Percentiles rank a stretch among this genome's conserved stretches.
These are phyloP conservation scores for Fusarium agapanthi DNA, from an alignment of 2,329 filamentous ascomycete genomes.

Conservation along the genomic window DNA sequence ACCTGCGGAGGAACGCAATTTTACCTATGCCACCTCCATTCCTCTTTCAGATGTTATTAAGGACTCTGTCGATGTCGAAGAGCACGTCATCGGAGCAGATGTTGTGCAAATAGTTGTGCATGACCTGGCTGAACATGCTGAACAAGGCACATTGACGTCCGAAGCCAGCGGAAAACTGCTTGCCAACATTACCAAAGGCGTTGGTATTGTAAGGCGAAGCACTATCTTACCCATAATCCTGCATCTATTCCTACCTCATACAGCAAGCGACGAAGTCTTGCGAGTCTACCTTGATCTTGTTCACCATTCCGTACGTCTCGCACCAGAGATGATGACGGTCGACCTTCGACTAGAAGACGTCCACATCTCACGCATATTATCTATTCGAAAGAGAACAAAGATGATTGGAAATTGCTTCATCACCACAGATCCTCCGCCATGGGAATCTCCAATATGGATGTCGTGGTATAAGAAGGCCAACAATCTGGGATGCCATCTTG, in stretches of 20 bases:
- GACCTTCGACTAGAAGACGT: slow-evolving; percentile 66
- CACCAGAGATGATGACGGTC: slow-evolving; percentile 69
- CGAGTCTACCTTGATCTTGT: slow-evolving; percentile 64
- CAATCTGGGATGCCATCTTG: slow-evolving; percentile 67
- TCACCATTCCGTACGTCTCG: slow-evolving; percentile 67
- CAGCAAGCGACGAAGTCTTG: slow-evolving; percentile 32
- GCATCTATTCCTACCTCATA: slow-evolving; percentile 53
- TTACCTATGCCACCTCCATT: slow-evolving; percentile 74
- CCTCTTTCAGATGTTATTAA: slow-evolving; percentile 65
- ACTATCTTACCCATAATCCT: slow-evolving; percentile 68
- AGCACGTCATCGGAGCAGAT: slow-evolving; percentile 72
- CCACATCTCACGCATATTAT: slow-evolving; percentile 59
- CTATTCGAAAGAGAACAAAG: slow-evolving; percentile 63
- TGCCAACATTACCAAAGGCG: slow-evolving; percentile 63
- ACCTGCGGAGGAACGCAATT: slow-evolving; percentile 66
- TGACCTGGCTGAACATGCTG: slow-evolving; percentile 20
- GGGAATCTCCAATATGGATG: slow-evolving; percentile 65
- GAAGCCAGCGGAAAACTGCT: slow-evolving; percentile 47
- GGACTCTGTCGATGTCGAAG: slow-evolving; percentile 66
- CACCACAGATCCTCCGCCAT: slow-evolving; percentile 55
- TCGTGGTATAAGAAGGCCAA: slow-evolving; percentile 67
- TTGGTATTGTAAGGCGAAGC: slow-evolving; percentile 69
- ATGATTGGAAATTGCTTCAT: slow-evolving; percentile 66
- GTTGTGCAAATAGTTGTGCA: slow-evolving; percentile 69
- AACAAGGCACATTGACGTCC: slow-evolving; percentile 22